A percentile compares a stretch with the other conserved stretches of the same genome.
Conservation (phyloP, 495 filamentous ascomycete species). For the Trichoderma erinaceum region DNA sequence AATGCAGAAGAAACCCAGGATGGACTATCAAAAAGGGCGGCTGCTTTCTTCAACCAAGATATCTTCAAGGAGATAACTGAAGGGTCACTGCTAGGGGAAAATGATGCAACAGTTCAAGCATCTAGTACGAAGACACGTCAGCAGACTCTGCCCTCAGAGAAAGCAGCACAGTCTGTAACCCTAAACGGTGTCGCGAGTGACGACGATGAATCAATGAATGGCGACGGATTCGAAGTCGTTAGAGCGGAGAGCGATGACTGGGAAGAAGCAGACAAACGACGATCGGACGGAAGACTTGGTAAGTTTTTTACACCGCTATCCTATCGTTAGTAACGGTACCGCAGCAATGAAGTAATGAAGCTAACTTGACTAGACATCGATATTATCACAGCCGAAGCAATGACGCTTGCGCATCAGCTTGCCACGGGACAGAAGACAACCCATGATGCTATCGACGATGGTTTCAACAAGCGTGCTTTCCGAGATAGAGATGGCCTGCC, state of each 20-base stretch:
- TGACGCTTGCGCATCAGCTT: conserved; percentile 92
- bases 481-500: conserved; percentile 89
- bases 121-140: not conserved
- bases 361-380: conserved; percentile 68
- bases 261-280: conserved; percentile 62
- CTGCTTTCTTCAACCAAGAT: conserved; percentile 86
- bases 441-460: conserved; percentile 76
- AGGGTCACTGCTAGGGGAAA: conserved; percentile 31
- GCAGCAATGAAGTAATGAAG: not conserved
- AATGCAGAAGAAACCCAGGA: not conserved
- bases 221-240: conserved; percentile 50
- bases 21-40: conserved; percentile 13
- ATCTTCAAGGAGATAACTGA: conserved; percentile 77
- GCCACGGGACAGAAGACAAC: conserved; percentile 77
- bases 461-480: conserved; percentile 87
- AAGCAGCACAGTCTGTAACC: not conserved
- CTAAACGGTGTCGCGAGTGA: conserved; percentile 23
- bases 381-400: conserved; percentile 97
- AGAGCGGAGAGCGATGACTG: conserved; percentile 53
- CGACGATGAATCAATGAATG: conserved; percentile 37
- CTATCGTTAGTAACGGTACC: conserved; percentile 17
- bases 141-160: not conserved
- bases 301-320: conserved; percentile 27
- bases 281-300: conserved; percentile 63
- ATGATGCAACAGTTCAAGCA: conserved; percentile 18